Evolutionary conservation across 768 basidiomycete species (phyloP).

Genomic region (Rhodotorula babjevae): DNA sequence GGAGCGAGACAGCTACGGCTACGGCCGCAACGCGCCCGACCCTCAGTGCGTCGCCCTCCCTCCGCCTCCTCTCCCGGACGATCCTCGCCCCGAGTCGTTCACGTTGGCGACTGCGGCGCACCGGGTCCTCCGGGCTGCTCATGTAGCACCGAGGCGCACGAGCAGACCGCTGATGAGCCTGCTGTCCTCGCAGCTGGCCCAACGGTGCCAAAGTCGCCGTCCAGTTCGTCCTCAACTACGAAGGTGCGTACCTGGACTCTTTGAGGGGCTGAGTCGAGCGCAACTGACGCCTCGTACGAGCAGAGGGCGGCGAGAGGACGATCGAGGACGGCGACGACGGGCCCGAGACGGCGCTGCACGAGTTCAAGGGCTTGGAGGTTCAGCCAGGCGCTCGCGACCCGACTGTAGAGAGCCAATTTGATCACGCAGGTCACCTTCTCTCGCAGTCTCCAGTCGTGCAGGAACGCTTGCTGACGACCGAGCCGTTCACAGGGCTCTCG

Average conservation of each 20-base stretch:
- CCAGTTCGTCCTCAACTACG: conserved; percentile 35
- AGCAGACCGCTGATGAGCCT: no score
- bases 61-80: background rate
- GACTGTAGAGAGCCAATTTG: background rate
- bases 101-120: background rate
- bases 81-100: background rate
- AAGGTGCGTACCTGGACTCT: background rate
- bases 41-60: background rate
- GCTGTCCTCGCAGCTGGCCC: conserved; percentile 9
- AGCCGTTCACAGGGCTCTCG: conserved; percentile 32
- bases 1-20: conserved; percentile 14
- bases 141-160: no score
- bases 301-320: conserved; percentile 31
- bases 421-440: no score
- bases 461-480: background rate
- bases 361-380: conserved; percentile 5
- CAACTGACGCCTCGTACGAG: background rate
- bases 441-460: background rate
- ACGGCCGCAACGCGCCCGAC: conserved; percentile 4
- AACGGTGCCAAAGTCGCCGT: conserved; percentile 37
- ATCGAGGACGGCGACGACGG: conserved; percentile 31
- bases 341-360: conserved; percentile 14
- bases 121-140: no score
- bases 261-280: rapidly evolving
- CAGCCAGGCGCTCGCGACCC: conserved; percentile 10